A percentile compares a stretch with the other conserved stretches of the same genome.
Conservation (phyloP, 2,329 filamentous ascomycete genomes). For the Ophiocordyceps camponoti-leonardi region DNA sequence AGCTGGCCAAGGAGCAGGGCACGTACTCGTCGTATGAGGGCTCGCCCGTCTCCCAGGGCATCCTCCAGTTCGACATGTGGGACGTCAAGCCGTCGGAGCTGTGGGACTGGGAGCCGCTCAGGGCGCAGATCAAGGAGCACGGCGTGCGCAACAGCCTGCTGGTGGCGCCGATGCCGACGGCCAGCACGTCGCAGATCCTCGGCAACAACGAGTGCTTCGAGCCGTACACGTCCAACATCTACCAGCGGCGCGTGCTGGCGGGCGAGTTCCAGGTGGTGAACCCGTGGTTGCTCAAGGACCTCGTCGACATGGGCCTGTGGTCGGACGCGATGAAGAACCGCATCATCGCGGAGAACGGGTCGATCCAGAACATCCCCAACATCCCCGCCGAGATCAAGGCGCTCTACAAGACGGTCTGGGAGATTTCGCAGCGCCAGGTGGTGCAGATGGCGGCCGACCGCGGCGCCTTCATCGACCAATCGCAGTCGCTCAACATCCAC, state of each 20-base stretch:
- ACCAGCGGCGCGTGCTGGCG: constrained; percentile 91
- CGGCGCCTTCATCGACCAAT: constrained; percentile 97
- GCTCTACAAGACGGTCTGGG: constrained; percentile 99
- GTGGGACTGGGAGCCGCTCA: constrained; percentile 88
- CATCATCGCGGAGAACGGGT: constrained; percentile 93
- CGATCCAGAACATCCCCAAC: constrained; percentile 91
- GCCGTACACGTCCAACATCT: constrained; percentile 99
- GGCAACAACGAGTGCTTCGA: constrained; percentile 99
- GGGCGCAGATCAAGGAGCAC: constrained; percentile 79
- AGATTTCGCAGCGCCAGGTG: constrained; percentile 89
- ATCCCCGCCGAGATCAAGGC: constrained; percentile 92
- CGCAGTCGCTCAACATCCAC: constrained; percentile 97
- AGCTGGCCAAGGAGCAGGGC: constrained; percentile 69
- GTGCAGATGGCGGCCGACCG: constrained; percentile 97
- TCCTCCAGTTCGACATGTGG: constrained; percentile 99
- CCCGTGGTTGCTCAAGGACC: constrained; percentile 94
- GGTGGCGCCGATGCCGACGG: constrained; percentile 94
- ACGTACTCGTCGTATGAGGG: constrained; percentile 83
- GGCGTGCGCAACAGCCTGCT: constrained; percentile 92
- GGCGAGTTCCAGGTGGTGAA: constrained; percentile 99
- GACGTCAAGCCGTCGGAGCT: constrained; percentile 81
- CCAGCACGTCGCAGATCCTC: constrained; percentile 91
- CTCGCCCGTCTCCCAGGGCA: constrained; percentile 84
- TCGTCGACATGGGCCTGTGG: constrained; percentile 96
- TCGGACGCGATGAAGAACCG: constrained; percentile 99